Evolutionary conservation across 441 rosid species (phyloP).

Genomic region (Croton laevigatus): DNA sequence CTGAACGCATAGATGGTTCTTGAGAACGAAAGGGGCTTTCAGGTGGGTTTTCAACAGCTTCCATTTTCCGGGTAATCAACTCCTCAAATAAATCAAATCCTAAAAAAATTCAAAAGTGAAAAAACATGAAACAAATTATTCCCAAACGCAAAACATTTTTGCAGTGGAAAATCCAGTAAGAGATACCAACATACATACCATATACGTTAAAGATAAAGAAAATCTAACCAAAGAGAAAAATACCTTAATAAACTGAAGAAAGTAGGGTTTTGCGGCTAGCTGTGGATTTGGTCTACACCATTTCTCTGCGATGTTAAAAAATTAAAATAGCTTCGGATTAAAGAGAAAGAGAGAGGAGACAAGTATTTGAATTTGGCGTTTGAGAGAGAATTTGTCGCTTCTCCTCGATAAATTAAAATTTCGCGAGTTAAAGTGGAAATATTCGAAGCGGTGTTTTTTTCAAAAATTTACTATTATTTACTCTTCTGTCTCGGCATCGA

Average conservation of each 20-base stretch:
- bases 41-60: conserved; percentile 14
- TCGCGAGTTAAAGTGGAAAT: background rate
- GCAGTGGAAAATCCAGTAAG: background rate
- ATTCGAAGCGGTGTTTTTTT: background rate
- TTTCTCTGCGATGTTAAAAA: background rate
- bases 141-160: background rate
- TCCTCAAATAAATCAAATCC: background rate
- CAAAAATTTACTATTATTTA: background rate
- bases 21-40: conserved; percentile 17
- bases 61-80: conserved; percentile 21
- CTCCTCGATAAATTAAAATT: background rate
- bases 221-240: background rate
- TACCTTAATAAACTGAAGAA: conserved; percentile 6
- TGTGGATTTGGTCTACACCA: background rate
- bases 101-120: background rate
- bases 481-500: background rate
- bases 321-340: background rate
- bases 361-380: background rate
- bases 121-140: background rate
- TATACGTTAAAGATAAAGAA: background rate
- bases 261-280: conserved; percentile 13
- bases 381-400: background rate
- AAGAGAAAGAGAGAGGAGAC: background rate
- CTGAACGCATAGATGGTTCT: conserved; percentile 13
- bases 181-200: background rate